Conservation (phyloP, 2,329 filamentous ascomycete species). For the Fusarium newnesense region DNA sequence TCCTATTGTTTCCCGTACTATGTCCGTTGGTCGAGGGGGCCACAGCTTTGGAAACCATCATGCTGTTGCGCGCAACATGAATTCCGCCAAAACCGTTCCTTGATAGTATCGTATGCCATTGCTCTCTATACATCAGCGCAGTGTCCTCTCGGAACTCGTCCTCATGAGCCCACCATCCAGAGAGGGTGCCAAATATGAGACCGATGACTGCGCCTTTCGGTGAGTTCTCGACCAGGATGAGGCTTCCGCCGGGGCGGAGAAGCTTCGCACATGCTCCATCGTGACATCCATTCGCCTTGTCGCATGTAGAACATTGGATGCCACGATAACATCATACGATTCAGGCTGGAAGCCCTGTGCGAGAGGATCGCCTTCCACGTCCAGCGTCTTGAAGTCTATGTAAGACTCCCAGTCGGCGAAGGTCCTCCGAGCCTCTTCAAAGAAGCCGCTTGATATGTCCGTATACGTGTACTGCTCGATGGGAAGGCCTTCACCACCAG, state of each 20-base stretch:
- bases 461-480: conserved; percentile 7
- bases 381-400: conserved; percentile 4
- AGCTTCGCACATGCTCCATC: conserved; percentile 1
- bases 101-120: not conserved
- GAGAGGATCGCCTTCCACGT: not conserved
- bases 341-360: not conserved
- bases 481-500: not conserved
- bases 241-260: not conserved
- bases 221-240: conserved; percentile 4
- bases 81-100: conserved; percentile 2
- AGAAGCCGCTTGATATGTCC: conserved; percentile 8
- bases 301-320: conserved; percentile 7
- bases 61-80: conserved; percentile 5
- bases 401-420: not conserved
- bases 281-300: conserved; percentile 4
- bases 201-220: not conserved
- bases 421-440: conserved; percentile 1
- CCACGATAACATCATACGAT: conserved; percentile 1
- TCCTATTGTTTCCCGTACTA: accelerated
- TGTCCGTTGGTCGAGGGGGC: not conserved
- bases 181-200: conserved; percentile 2
- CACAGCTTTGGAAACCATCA: conserved; percentile 14
- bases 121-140: conserved; percentile 1
- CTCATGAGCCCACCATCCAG: conserved; percentile 12
- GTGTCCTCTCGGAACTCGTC: conserved; percentile 8